Conservation (phyloP, 2,329 filamentous ascomycete genomes). For the Pseudocercospora crystallina region DNA sequence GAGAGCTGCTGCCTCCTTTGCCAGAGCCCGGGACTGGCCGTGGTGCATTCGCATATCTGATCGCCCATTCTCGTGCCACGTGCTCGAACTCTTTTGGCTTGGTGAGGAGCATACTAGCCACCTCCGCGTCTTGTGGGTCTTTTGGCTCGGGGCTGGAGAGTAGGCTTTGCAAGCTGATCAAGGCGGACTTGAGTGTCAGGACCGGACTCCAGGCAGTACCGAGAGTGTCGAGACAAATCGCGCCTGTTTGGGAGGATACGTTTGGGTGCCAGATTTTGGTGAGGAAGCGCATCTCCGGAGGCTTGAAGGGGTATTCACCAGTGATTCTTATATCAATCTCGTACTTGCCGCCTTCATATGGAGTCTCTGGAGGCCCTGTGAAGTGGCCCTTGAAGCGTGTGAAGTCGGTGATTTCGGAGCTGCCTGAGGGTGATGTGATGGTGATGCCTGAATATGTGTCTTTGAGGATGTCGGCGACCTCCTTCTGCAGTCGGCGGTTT, state of each 20-base stretch:
- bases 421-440: slow-evolving; percentile 46
- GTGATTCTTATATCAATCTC: slow-evolving; percentile 84
- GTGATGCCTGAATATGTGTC: slow-evolving; percentile 77
- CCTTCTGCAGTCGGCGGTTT: slow-evolving; percentile 66
- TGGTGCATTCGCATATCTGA: slow-evolving; percentile 73
- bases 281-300: slow-evolving; percentile 84
- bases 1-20: slow-evolving; percentile 27
- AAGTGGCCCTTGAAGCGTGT: slow-evolving; percentile 83
- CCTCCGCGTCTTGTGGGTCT: slow-evolving; percentile 94
- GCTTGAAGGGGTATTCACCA: slow-evolving; percentile 86
- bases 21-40: slow-evolving; percentile 48
- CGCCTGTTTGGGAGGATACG: slow-evolving; percentile 75
- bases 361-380: slow-evolving; percentile 83
- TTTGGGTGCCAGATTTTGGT: slow-evolving; percentile 98
- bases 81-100: slow-evolving; percentile 76
- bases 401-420: slow-evolving; percentile 65
- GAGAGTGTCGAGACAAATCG: slow-evolving; percentile 94
- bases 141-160: slow-evolving; percentile 92
- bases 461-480: slow-evolving; percentile 70
- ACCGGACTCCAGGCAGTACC: slow-evolving; percentile 91
- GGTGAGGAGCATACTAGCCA: slow-evolving; percentile 83
- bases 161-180: slow-evolving; percentile 89
- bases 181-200: slow-evolving; percentile 90
- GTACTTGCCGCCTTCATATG: slow-evolving; percentile 85
- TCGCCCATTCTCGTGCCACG: slow-evolving; percentile 87